These are phyloP conservation scores for Xylaria sp. DNA, from an alignment of 2,329 filamentous ascomycete genomes.

Conservation along the genomic window DNA sequence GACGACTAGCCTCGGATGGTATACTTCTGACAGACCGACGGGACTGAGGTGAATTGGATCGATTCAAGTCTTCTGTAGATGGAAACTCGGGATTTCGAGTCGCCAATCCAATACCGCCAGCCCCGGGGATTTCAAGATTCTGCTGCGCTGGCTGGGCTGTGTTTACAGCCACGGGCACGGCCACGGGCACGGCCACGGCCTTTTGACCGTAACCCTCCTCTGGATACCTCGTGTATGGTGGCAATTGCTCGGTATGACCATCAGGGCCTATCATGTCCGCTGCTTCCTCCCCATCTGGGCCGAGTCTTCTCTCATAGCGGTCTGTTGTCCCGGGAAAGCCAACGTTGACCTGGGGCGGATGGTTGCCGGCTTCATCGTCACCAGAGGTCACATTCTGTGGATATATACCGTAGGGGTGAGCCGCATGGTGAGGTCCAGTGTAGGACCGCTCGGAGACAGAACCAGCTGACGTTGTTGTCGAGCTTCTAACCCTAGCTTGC, in stretches of 20 bases:
- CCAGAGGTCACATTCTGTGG: constrained; percentile 66
- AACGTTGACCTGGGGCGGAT: constrained; percentile 51
- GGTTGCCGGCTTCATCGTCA: constrained; percentile 40
- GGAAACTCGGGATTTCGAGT: constrained; percentile 59
- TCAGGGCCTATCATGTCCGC: constrained; percentile 82
- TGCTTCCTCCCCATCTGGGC: constrained; percentile 78
- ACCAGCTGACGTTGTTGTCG: constrained; percentile 66
- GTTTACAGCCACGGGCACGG: constrained; percentile 32
- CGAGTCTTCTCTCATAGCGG: constrained; percentile 66
- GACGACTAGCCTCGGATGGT: constrained; percentile 46
- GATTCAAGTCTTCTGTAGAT: constrained; percentile 49
- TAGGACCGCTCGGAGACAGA: constrained; percentile 55
- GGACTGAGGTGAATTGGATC: constrained; percentile 39
- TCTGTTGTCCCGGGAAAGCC: constrained; percentile 67
- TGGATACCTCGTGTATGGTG: constrained; percentile 86
- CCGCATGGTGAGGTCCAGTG: constrained; percentile 58
- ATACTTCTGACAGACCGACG: constrained; percentile 50
- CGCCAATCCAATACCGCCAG: constrained; percentile 56
- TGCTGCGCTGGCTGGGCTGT: constrained; percentile 23
- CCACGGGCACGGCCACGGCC: constrained; percentile 30
- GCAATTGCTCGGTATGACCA: constrained; percentile 84
- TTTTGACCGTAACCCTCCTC: constrained; percentile 63
- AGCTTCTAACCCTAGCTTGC: constrained; percentile 50
- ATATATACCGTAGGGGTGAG: constrained; percentile 84
- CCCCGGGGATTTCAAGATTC: constrained; percentile 43